A percentile compares a stretch with the other conserved stretches of the same genome.
Conservation (phyloP, 441 rosid genomes). For the Croton laevigatus region DNA sequence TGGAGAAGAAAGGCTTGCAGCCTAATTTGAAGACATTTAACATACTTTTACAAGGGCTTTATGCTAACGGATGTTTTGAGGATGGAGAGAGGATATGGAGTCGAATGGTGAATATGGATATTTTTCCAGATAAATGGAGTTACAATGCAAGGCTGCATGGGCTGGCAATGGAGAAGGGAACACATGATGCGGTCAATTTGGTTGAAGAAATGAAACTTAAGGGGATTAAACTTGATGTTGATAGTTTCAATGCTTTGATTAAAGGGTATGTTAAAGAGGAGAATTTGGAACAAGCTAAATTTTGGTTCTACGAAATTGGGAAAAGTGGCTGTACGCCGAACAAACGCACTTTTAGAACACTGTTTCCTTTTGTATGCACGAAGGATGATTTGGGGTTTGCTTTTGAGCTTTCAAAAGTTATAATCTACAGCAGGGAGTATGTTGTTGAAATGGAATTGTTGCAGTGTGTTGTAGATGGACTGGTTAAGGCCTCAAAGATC, state of each 20-base stretch:
- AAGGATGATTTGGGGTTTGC: constrained; percentile 56
- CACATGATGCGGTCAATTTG: constrained; percentile 39
- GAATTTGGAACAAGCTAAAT: constrained; percentile 45
- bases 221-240: constrained; percentile 37
- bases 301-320: constrained; percentile 44
- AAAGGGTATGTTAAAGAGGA: constrained; percentile 41
- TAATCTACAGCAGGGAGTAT: constrained; percentile 27
- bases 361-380: constrained; percentile 48
- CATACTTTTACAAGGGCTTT: constrained; percentile 41
- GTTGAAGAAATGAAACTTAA: constrained; percentile 40
- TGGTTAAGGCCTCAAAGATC: constrained; percentile 44
- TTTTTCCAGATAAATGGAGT: constrained; percentile 47
- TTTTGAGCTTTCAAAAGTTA: constrained; percentile 43
- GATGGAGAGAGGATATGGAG: constrained; percentile 62
- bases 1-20: constrained; percentile 43
- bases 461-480: constrained; percentile 52
- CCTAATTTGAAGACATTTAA: constrained; percentile 54
- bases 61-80: constrained; percentile 33
- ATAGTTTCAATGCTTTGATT: constrained; percentile 46
- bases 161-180: constrained; percentile 39
- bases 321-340: constrained; percentile 33
- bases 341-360: constrained; percentile 28
- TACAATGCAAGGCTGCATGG: constrained; percentile 58
- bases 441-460: constrained; percentile 31
- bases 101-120: constrained; percentile 42